Conservation (phyloP, 371 early-diverging fungal species). For the Saksenaea oblongispora region DNA sequence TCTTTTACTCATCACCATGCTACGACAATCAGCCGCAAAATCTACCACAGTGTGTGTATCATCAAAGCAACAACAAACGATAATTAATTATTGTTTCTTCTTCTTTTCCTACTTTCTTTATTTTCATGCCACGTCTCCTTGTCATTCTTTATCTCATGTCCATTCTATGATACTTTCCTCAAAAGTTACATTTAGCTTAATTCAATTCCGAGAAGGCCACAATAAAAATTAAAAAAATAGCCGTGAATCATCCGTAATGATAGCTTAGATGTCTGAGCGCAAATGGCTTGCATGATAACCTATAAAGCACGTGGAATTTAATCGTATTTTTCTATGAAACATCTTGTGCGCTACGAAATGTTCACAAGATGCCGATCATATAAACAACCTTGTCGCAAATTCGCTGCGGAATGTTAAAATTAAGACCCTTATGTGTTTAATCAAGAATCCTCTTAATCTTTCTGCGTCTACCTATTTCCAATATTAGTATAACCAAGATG, state of each 20-base stretch:
- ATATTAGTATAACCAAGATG: too few species aligned
- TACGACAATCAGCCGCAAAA: too few species aligned
- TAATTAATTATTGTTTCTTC: neutral
- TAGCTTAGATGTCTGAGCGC: neutral
- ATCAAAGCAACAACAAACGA: neutral
- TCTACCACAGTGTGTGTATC: neutral
- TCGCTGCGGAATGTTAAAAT: too few species aligned
- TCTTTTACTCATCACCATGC: too few species aligned
- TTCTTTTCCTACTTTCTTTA: neutral
- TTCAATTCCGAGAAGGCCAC: too few species aligned
- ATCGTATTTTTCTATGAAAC: neutral
- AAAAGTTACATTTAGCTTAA: too few species aligned
- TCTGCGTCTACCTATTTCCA: too few species aligned
- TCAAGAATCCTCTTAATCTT: too few species aligned
- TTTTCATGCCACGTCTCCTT: neutral
- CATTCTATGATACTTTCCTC: neutral
- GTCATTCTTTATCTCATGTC: neutral
- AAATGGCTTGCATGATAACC: neutral
- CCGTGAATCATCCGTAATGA: neutral
- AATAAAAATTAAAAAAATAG: too few species aligned
- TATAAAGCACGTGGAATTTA: neutral
- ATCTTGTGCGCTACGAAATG: neutral
- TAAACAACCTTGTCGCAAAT: too few species aligned
- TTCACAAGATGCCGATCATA: too few species aligned
- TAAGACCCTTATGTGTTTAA: too few species aligned